These are phyloP conservation scores for Eutrema salsugineum DNA, from an alignment of 441 rosid species.

Conservation along the genomic window DNA sequence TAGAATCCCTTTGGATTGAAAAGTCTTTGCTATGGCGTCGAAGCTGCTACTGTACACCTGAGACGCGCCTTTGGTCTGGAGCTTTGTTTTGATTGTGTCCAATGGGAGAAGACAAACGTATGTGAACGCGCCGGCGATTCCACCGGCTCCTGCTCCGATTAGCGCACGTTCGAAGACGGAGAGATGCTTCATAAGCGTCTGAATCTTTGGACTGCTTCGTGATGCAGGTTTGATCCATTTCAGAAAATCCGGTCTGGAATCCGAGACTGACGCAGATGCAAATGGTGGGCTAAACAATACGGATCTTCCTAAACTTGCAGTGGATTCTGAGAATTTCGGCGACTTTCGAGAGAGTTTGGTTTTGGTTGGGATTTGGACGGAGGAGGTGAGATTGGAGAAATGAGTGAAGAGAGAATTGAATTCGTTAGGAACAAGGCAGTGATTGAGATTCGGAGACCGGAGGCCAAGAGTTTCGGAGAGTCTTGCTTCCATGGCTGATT, in stretches of 20 bases:
- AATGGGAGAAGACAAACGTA: conserved; percentile 82
- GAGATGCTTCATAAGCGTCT: conserved; percentile 55
- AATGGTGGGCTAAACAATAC: conserved; percentile 16
- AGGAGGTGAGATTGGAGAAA: conserved; percentile 31
- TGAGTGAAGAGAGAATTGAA: conserved; percentile 37
- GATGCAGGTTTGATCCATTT: conserved; percentile 54
- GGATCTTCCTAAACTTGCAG: conserved; percentile 25
- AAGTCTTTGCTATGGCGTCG: conserved; percentile 73
- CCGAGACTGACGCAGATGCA: conserved; percentile 21
- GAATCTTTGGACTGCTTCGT: conserved; percentile 40
- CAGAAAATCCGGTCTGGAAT: conserved; percentile 27
- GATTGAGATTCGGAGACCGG: conserved; percentile 36
- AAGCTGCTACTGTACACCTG: conserved; percentile 54
- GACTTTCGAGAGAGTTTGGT: conserved; percentile 16
- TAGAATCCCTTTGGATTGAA: conserved; percentile 63
- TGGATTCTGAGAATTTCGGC: conserved; percentile 1
- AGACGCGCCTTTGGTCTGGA: conserved; percentile 88
- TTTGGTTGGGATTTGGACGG: conserved; percentile 19
- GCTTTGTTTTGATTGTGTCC: conserved; percentile 85
- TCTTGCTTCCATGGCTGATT: conserved; percentile 52
- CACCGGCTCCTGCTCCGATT: conserved; percentile 82
- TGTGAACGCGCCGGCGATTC: conserved; percentile 89
- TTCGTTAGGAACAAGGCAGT: conserved; percentile 21
- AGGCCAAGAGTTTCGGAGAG: conserved; percentile 50
- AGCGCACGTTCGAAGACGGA: conserved; percentile 74